Evolutionary conservation across 352 stramenopile species (phyloP).

Genomic region (Elongisporangium prolatum): DNA sequence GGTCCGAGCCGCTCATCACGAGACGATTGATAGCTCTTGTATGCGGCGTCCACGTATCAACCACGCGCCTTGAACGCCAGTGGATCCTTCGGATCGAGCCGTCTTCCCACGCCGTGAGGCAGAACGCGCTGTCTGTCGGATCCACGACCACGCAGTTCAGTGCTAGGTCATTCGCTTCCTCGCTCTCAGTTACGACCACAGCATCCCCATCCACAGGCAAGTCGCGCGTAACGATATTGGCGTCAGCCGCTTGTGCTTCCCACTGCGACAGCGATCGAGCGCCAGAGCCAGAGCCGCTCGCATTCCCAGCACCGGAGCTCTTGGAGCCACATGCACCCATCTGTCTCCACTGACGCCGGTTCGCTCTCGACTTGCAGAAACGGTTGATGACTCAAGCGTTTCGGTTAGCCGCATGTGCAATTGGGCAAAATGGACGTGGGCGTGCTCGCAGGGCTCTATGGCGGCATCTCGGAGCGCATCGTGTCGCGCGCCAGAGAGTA

Average conservation of each 20-base stretch:
- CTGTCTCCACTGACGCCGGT: neutral
- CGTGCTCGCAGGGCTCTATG: conserved; percentile 37
- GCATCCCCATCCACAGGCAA: neutral
- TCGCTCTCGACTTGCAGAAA: neutral
- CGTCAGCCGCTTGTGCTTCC: neutral
- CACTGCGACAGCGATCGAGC: neutral
- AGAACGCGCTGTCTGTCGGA: conserved; percentile 16
- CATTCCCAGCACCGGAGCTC: neutral
- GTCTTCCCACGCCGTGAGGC: conserved; percentile 70
- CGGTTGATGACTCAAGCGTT: neutral
- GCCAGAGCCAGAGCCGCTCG: neutral
- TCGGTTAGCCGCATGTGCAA: neutral
- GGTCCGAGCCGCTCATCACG: conserved; percentile 27
- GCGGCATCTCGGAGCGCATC: conserved; percentile 45
- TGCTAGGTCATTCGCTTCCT: conserved; percentile 15
- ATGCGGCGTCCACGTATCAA: conserved; percentile 47
- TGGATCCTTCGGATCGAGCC: conserved; percentile 42
- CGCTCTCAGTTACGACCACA: neutral
- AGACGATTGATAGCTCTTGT: conserved; percentile 57
- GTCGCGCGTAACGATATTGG: neutral
- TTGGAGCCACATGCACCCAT: neutral
- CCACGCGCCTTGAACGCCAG: conserved; percentile 25
- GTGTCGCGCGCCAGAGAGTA: conserved; percentile 48
- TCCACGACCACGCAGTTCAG: conserved; percentile 42
- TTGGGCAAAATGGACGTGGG: conserved; percentile 41